Conservation (phyloP, 176 grass and related monocot species). For the Zea mays region Zm-B73-REFERENCE-NAM-5.0 NC_050098.1:4614501-4615000, state of each 20-base stretch:
- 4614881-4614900: neutral
- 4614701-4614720: neutral
- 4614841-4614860: slow-evolving; percentile 2
- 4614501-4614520: slow-evolving; percentile 9
- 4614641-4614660: neutral
- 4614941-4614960: neutral
- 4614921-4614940: neutral
- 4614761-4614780: neutral
- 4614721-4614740: neutral
- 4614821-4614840: neutral
- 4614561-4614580: neutral
- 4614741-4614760: neutral
- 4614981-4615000: slow-evolving; percentile 1
- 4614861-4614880: neutral
- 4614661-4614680: slow-evolving; percentile 11
- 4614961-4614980: slow-evolving; percentile 6
- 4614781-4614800: neutral
- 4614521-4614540: slow-evolving; percentile 23
- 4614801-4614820: neutral
- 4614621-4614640: neutral
- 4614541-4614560: neutral
- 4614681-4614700: slow-evolving; percentile 13
- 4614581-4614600: neutral
- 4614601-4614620: neutral
- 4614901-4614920: neutral